Evolutionary conservation across 352 stramenopile genomes (phyloP).

Genomic region (Globisporangium megalacanthum): DNA sequence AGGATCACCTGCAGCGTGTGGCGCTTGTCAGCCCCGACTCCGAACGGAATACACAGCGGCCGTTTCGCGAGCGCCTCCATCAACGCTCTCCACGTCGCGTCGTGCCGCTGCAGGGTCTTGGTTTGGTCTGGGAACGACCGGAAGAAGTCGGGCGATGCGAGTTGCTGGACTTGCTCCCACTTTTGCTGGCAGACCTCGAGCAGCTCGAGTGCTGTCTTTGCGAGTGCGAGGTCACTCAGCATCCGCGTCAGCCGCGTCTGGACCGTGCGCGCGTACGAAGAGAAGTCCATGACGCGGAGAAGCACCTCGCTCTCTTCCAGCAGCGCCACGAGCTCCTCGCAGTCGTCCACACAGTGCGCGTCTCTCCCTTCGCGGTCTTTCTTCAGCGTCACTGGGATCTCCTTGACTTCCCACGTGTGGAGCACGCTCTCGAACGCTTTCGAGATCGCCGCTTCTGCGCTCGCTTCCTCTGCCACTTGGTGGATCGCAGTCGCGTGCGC

Average conservation of each 20-base stretch:
- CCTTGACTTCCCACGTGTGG: slow-evolving; percentile 50
- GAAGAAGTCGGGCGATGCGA: slow-evolving; percentile 58
- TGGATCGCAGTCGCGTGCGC: slow-evolving; percentile 36
- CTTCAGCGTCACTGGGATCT: slow-evolving; percentile 34
- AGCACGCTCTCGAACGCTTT: slow-evolving; percentile 54
- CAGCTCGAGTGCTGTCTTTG: slow-evolving; percentile 48
- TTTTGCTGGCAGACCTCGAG: slow-evolving; percentile 55
- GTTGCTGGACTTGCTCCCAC: slow-evolving; percentile 58
- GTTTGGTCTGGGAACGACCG: slow-evolving; percentile 54
- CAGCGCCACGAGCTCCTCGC: slow-evolving; percentile 40
- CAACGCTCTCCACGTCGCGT: slow-evolving; percentile 42
- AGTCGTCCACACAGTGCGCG: slow-evolving; percentile 46
- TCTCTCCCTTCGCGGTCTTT: slow-evolving; percentile 67
- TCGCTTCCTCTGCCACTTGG: slow-evolving; percentile 68
- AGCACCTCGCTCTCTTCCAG: slow-evolving; percentile 73
- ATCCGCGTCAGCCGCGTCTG: slow-evolving; percentile 41
- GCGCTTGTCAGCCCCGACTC: slow-evolving; percentile 39
- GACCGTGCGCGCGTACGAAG: slow-evolving; percentile 55
- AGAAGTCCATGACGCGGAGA: slow-evolving; percentile 64
- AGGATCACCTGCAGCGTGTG: slow-evolving; percentile 32
- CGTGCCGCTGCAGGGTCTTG: slow-evolving; percentile 47
- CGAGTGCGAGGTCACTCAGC: slow-evolving; percentile 34
- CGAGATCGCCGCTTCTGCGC: slow-evolving; percentile 50
- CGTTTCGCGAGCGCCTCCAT: slow-evolving; percentile 42
- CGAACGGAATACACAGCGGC: slow-evolving; percentile 48